Evolutionary conservation across 768 basidiomycete species (phyloP).

Genomic region (Pilatotrama ljubarskyi): DNA sequence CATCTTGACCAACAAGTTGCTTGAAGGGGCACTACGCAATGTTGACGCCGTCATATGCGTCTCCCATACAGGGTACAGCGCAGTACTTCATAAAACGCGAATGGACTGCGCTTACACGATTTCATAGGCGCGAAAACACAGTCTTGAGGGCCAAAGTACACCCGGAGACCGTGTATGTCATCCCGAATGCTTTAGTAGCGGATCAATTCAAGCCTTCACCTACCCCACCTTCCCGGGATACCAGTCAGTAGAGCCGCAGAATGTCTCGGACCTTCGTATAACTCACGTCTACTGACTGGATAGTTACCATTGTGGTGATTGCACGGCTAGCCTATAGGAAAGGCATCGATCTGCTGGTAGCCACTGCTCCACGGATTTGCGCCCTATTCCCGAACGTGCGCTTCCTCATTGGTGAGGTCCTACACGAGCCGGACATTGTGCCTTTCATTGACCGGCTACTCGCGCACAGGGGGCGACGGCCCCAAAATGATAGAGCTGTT

Average conservation of each 20-base stretch:
- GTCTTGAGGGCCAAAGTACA: constrained; percentile 83
- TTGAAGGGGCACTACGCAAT: constrained; percentile 82
- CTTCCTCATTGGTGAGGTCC: constrained; percentile 74
- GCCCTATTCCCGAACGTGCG: constrained; percentile 80
- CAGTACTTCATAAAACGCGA: not conserved
- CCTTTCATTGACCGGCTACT: not conserved
- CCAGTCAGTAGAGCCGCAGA: constrained; percentile 6
- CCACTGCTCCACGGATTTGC: constrained; percentile 89
- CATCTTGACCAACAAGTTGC: constrained; percentile 94
- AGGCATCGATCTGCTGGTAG: constrained; percentile 93
- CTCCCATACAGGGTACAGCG: constrained; percentile 86
- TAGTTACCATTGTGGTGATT: constrained; percentile 90
- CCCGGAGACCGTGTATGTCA: constrained; percentile 73
- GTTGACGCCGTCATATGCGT: constrained; percentile 96
- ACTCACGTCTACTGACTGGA: too few species aligned
- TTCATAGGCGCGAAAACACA: constrained; percentile 92
- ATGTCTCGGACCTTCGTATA: not conserved
- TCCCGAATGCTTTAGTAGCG: constrained; percentile 89
- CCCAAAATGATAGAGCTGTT: constrained; percentile 93
- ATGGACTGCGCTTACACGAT: not conserved
- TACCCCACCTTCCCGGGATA: constrained; percentile 8
- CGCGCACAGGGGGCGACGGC: constrained; percentile 80
- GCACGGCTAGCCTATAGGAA: constrained; percentile 93
- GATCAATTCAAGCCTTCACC: constrained; percentile 76
- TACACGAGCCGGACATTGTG: not conserved